Percentiles rank a stretch among this genome's conserved stretches.
phyloP scores from a whole-genome alignment of 1,139 yeast species.

The Suhomyces maxii region DNA sequence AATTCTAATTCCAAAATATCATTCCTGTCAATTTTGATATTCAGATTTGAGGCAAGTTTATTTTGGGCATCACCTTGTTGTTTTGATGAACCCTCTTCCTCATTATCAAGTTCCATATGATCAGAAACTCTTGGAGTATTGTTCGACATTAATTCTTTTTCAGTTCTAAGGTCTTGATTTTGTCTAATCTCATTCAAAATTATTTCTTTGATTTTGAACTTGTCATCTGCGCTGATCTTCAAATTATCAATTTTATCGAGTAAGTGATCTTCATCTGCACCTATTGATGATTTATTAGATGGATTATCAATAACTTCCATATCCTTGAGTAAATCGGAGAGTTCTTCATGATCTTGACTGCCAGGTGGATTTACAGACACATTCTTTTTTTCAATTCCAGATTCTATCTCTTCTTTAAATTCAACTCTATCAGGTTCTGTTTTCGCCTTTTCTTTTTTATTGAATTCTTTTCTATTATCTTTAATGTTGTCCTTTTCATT shows the following conservation, averaged over 20 bases:
- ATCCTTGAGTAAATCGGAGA: slow-evolving; percentile 48
- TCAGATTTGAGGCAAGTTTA: slow-evolving; percentile 16
- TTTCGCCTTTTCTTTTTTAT: background rate
- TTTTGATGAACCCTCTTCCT: too few relatives aligned
- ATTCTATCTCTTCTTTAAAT: background rate
- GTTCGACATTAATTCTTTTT: background rate
- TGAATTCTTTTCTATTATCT: slow-evolving; percentile 7
- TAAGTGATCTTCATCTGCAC: slow-evolving; percentile 21
- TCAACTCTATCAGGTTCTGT: slow-evolving; percentile 2
- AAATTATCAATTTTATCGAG: slow-evolving; percentile 32
- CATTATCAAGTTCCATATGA: too few relatives aligned
- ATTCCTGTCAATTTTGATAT: slow-evolving; percentile 7
- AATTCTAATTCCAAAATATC: slow-evolving; percentile 42
- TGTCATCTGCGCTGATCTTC: slow-evolving; percentile 51
- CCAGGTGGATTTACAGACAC: background rate
- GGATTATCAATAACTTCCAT: slow-evolving; percentile 40
- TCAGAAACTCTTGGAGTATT: too few relatives aligned
- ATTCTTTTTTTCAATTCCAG: slow-evolving; percentile 4
- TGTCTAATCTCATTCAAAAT: slow-evolving; percentile 16
- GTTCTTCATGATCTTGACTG: slow-evolving; percentile 29
- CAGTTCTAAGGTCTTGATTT: background rate
- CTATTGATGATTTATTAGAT: background rate
- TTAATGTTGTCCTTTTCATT: slow-evolving; percentile 6
- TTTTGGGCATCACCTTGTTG: background rate
- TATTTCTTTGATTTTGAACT: slow-evolving; percentile 42